Percentiles rank a stretch among this genome's conserved stretches.
These are phyloP conservation scores for Nemania sp. DNA, from an alignment of 2,329 filamentous ascomycete species.

Conservation along the genomic window DNA sequence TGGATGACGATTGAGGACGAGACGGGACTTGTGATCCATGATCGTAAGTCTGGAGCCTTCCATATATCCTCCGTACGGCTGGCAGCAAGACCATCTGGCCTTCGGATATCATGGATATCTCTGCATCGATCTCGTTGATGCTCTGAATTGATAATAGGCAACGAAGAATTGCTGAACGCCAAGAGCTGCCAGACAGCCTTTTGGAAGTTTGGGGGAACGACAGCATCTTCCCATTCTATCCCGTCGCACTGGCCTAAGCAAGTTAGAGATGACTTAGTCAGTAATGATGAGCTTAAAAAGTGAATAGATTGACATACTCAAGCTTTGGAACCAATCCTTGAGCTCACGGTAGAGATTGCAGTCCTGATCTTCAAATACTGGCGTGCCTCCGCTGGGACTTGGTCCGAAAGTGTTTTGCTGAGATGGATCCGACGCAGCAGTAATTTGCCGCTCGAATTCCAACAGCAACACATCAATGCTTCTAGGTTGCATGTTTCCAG, in stretches of 20 bases:
- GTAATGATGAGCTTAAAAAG: not conserved
- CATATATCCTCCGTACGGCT: slow-evolving; percentile 4
- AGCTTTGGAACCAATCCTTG: not conserved
- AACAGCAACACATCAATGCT: not conserved
- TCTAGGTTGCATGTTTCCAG: not conserved
- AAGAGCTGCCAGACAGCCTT: slow-evolving; percentile 1
- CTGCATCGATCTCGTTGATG: slow-evolving; percentile 4
- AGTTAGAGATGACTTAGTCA: not conserved
- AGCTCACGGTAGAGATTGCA: not conserved
- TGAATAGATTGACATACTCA: not conserved
- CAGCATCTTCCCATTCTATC: slow-evolving; percentile 1
- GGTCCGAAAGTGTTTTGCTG: not conserved
- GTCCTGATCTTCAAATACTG: not conserved
- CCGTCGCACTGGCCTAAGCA: not conserved
- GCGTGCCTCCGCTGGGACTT: not conserved
- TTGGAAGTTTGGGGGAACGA: not conserved
- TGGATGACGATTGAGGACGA: slow-evolving; percentile 5
- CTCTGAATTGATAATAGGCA: not conserved
- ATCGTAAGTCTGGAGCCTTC: not conserved
- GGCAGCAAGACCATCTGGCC: not conserved
- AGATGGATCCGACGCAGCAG: not conserved
- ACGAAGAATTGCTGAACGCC: slow-evolving; percentile 8
- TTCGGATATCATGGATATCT: not conserved
- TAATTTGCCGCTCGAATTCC: slow-evolving; percentile 6
- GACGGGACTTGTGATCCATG: not conserved